These are phyloP conservation scores for Dentipellis sp. DNA, from an alignment of 768 basidiomycete species.

Conservation along the genomic window DNA sequence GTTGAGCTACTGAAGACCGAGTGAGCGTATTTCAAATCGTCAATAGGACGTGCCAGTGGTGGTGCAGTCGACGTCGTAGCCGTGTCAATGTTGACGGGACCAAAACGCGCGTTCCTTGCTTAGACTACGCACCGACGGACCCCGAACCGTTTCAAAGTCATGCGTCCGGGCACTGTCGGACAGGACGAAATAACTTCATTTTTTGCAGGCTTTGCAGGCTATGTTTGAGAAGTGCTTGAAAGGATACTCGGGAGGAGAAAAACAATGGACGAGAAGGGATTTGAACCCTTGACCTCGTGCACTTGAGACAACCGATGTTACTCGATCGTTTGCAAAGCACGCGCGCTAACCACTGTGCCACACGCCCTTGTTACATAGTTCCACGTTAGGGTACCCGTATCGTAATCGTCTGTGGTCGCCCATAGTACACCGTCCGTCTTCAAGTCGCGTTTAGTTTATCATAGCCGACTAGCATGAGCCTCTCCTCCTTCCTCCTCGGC, in stretches of 20 bases:
- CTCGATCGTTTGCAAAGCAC: slow-evolving; percentile 12
- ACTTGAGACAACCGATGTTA: neutral
- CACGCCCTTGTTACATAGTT: slow-evolving; percentile 4
- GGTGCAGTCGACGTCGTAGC: no score
- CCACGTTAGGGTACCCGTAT: neutral
- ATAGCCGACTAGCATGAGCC: slow-evolving; percentile 6
- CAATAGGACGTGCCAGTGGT: no score
- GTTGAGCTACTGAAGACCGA: no score
- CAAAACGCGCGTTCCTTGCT: no score
- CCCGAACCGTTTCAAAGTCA: no score
- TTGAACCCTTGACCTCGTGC: slow-evolving; percentile 18
- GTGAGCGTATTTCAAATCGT: no score
- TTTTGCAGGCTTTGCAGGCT: no score
- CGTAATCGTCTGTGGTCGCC: neutral
- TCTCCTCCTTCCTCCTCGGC: slow-evolving; percentile 13
- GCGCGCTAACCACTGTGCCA: slow-evolving; percentile 18
- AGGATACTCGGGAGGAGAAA: neutral
- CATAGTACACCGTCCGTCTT: neutral
- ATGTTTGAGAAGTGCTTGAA: no score
- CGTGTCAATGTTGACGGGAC: no score
- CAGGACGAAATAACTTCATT: no score
- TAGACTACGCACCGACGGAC: no score
- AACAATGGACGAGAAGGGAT: slow-evolving; percentile 13
- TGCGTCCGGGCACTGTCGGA: no score
- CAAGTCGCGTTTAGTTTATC: neutral